Percentiles rank a stretch among this genome's conserved stretches.
phyloP scores from a whole-genome alignment of 2,329 filamentous ascomycete species.

The Cladosporium sp. region DNA sequence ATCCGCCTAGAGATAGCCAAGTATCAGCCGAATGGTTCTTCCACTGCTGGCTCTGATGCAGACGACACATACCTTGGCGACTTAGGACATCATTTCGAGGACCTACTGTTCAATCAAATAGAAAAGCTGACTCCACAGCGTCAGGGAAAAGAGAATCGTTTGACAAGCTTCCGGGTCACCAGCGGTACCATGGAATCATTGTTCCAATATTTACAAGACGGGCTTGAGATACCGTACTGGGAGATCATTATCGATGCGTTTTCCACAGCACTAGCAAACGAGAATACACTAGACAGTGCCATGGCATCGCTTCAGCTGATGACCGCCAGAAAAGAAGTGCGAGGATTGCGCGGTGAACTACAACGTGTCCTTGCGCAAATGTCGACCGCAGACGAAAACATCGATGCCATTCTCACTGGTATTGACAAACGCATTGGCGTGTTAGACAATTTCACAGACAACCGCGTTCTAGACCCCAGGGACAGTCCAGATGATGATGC shows the following conservation, averaged over 20 bases:
- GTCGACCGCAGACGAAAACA: too few relatives aligned
- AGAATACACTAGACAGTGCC: background rate
- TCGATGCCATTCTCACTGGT: background rate
- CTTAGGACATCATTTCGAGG: background rate
- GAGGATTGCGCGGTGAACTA: background rate
- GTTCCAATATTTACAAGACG: background rate
- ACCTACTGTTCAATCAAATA: too few relatives aligned
- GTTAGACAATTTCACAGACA: background rate
- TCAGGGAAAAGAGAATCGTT: too few relatives aligned
- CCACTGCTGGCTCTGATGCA: background rate
- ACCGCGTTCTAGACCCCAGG: too few relatives aligned
- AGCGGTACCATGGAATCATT: background rate
- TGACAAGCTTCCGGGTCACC: background rate
- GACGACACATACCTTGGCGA: background rate
- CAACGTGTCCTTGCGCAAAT: background rate
- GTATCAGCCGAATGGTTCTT: background rate
- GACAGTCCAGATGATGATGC: too few relatives aligned
- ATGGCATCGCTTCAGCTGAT: background rate
- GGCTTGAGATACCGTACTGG: background rate
- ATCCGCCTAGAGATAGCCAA: too few relatives aligned
- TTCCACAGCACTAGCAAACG: background rate
- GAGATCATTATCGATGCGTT: background rate
- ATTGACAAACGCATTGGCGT: background rate
- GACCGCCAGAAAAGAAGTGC: background rate
- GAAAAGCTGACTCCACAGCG: too few relatives aligned